A percentile compares a stretch with the other conserved stretches of the same genome.
These are phyloP conservation scores for Aspergillus piperis DNA, from an alignment of 2,329 filamentous ascomycete genomes.

Conservation along the genomic window DNA sequence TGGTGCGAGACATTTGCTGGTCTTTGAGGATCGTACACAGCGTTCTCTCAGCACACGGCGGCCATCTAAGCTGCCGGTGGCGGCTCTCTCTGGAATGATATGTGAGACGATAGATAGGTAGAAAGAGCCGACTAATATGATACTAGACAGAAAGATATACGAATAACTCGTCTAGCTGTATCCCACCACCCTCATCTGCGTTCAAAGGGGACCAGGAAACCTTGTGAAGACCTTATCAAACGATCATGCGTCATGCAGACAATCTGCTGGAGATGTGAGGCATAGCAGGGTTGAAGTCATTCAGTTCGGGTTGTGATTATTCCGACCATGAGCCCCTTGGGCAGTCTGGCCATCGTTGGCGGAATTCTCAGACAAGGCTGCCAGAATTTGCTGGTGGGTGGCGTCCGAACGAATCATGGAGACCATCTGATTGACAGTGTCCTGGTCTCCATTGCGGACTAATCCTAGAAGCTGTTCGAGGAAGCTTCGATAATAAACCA, in stretches of 20 bases:
- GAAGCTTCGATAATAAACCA: constrained; percentile 29
- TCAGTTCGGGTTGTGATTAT: constrained; percentile 1
- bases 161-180: constrained; percentile 1
- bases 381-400: constrained; percentile 29
- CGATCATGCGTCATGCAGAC: neutral
- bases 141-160: neutral
- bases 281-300: neutral
- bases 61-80: neutral
- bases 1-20: neutral
- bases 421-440: constrained; percentile 26
- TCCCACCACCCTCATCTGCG: neutral
- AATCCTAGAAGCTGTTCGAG: constrained; percentile 28
- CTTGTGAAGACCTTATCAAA: neutral
- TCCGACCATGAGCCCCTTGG: neutral
- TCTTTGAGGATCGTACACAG: neutral
- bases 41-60: neutral
- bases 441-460: constrained; percentile 26
- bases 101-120: neutral
- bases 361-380: constrained; percentile 19
- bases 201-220: neutral
- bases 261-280: neutral
- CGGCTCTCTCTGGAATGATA: neutral
- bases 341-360: neutral
- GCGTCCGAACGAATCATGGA: constrained; percentile 32
- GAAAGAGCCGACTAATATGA: neutral